Percentiles rank a stretch among this genome's conserved stretches.
These are phyloP conservation scores for Candida gorgasii DNA, from an alignment of 805 yeast genomes.

Conservation along the genomic window DNA sequence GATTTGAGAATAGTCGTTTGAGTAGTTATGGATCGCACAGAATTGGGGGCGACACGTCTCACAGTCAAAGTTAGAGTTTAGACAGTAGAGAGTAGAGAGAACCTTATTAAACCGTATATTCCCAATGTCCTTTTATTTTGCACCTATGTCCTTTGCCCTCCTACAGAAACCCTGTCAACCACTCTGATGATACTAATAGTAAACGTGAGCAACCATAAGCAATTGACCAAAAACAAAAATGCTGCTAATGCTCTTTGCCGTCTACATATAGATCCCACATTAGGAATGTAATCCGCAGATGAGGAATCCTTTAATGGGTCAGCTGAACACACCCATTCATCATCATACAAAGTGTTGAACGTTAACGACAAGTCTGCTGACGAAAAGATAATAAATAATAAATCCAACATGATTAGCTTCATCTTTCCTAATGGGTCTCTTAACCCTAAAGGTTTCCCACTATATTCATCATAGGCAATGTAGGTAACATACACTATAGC, in stretches of 20 bases:
- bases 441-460: constrained; percentile 88
- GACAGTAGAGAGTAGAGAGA: too few relatives aligned
- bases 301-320: constrained; percentile 22
- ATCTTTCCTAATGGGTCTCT: constrained; percentile 84
- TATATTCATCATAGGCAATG: constrained; percentile 87
- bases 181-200: constrained; percentile 81
- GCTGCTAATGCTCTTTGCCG: constrained; percentile 79
- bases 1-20: too few relatives aligned
- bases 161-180: constrained; percentile 57
- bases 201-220: constrained; percentile 84
- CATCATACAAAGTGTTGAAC: constrained; percentile 78
- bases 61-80: too few relatives aligned
- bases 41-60: too few relatives aligned
- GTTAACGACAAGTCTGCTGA: constrained; percentile 86
- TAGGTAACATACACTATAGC: constrained; percentile 78
- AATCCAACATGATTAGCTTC: constrained; percentile 76
- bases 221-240: constrained; percentile 71
- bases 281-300: constrained; percentile 25
- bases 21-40: too few relatives aligned
- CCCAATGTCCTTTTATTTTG: too few relatives aligned
- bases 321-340: constrained; percentile 68
- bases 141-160: constrained; percentile 7
- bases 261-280: constrained; percentile 61
- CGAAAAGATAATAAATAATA: constrained; percentile 83
- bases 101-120: too few relatives aligned